Base-by-base conservation (phyloP, 306 rosid genomes). In the Alnus glutinosa region DNA sequence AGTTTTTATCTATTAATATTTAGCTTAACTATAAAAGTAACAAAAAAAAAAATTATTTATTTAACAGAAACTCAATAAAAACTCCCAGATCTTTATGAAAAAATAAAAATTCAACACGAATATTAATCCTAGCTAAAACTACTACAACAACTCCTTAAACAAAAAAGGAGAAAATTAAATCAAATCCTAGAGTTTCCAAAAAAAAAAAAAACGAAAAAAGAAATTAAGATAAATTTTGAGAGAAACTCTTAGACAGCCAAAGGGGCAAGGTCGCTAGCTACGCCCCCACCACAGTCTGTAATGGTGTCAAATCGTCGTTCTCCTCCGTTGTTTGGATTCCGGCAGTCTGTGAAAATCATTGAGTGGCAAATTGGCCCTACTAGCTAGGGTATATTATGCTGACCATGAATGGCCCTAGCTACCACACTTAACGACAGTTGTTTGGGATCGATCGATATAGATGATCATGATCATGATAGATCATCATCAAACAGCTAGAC, bases 301-400 rank as follows among this genome's bases (percentile, higher is more conserved):
- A 75, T 84, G 89, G 68, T 84, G 90, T 87, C 90, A 81, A 87
- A 87, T 84, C 90, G 76, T 78, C 7, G 71, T 64, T 75, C 81
- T 79, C 57, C 80, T 81, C 78, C 78, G 18, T 63, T 75, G 81
- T 79, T 81, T 78, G 76, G 81, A 78, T 47, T 81, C 76, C 44
- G 62, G 13, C 79, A 78, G 77, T 57, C 70, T 73, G 76, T 75
- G 69, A 83, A 82, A 74, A 69, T 75, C 76, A 70, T 74, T 74
- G 69, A 77, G 74, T 75, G 82, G 62, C 75, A 28, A 34, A 49
- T 74, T 74, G 80, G 76, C 48, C 82, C 77, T 66, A n/a, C 78
- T 23, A 7, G 10, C 4, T 23, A 23, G 28, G 28, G 28, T 23
- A 23, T 30, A 13, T 51, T 52, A 34, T 47, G 4, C 3, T 49